Percentiles rank a stretch among this genome's conserved stretches.
phyloP scores from a whole-genome alignment of 2,329 filamentous ascomycete species.

The Fusarium sublunatum region DNA sequence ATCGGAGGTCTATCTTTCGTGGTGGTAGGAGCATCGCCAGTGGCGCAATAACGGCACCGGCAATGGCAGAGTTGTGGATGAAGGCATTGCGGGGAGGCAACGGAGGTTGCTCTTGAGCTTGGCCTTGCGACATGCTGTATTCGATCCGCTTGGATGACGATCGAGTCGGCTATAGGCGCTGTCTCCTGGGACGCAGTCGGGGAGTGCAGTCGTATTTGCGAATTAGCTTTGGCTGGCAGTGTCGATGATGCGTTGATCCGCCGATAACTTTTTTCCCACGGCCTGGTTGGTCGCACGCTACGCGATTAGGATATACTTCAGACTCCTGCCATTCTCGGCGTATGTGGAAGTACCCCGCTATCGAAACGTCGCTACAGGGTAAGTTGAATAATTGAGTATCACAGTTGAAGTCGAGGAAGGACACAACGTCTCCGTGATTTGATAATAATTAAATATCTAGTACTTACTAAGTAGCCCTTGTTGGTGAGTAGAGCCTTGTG shows the following conservation, averaged over 20 bases:
- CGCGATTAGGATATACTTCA: not conserved
- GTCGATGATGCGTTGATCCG: constrained; percentile 25
- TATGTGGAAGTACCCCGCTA: not conserved
- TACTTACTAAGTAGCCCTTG: no score
- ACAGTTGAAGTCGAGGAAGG: no score
- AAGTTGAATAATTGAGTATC: not conserved
- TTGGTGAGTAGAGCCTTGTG: no score
- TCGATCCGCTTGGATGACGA: not conserved
- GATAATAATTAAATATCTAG: no score
- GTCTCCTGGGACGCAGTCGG: not conserved
- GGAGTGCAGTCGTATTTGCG: constrained; percentile 10
- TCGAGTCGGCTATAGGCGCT: not conserved
- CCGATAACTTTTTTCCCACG: constrained; percentile 29
- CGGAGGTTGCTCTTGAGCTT: constrained; percentile 40
- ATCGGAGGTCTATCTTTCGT: constrained; percentile 62
- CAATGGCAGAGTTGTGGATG: constrained; percentile 62
- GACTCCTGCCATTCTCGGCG: not conserved
- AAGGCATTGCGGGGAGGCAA: constrained; percentile 52
- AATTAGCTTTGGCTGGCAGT: constrained; percentile 2
- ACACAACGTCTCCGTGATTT: no score
- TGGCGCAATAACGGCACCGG: constrained; percentile 59
- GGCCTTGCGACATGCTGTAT: constrained; percentile 47
- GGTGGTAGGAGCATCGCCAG: constrained; percentile 64
- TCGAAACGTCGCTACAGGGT: not conserved
- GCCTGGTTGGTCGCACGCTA: constrained; percentile 11